Evolutionary conservation across 305 asterid genomes (phyloP).

Genomic region (Fraxinus greggii): DNA sequence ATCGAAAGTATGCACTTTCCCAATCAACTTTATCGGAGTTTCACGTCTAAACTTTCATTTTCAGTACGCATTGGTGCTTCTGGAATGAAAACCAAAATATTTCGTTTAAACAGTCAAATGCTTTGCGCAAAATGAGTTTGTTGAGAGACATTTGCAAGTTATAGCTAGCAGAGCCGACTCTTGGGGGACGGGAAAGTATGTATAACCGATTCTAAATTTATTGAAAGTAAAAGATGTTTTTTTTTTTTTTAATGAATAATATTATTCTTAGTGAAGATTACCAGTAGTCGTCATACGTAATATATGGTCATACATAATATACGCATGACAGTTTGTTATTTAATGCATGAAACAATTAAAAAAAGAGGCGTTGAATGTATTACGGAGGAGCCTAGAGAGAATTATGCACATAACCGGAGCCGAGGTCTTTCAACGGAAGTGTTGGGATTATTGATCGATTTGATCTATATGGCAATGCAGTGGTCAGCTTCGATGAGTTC

Average conservation of each 20-base stretch:
- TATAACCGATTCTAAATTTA: neutral
- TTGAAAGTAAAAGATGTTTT: neutral
- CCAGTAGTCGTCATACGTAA: too few species aligned
- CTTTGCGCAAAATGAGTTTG: too few species aligned
- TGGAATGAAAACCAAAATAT: too few species aligned
- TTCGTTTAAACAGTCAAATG: too few species aligned
- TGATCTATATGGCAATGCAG: constrained; percentile 15
- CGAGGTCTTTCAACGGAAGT: constrained; percentile 11
- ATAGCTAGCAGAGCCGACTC: neutral
- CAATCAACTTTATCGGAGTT: neutral
- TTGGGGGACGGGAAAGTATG: neutral
- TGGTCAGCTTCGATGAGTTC: constrained; percentile 20
- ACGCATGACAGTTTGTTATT: too few species aligned
- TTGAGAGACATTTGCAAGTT: too few species aligned
- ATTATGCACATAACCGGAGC: constrained; percentile 7
- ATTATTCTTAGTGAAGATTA: too few species aligned
- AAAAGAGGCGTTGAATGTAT: constrained; percentile 7
- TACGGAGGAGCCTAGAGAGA: neutral
- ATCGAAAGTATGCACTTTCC: neutral
- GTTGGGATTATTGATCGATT: neutral
- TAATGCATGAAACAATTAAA: too few species aligned
- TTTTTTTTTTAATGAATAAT: too few species aligned
- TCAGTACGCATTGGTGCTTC: too few species aligned
- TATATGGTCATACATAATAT: too few species aligned
- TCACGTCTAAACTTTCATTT: neutral